These are phyloP conservation scores for Sclerotiophoma versabilis DNA, from an alignment of 2,329 filamentous ascomycete species.

Conservation along the genomic window DNA sequence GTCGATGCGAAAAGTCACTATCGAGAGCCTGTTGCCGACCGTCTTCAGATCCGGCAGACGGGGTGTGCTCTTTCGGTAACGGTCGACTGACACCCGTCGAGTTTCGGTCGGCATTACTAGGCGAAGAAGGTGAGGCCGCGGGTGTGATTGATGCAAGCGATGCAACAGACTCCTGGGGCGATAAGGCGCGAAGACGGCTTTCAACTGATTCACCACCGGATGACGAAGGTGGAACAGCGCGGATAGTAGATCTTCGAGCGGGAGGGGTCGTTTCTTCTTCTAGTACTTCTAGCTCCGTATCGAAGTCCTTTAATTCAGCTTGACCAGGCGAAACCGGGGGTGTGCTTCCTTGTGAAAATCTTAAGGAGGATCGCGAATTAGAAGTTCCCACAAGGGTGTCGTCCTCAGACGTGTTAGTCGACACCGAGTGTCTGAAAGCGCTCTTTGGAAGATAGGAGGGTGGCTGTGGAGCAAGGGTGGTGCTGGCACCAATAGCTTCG, in stretches of 20 bases:
- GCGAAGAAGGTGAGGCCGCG: slow-evolving; percentile 30
- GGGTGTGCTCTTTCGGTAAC: slow-evolving; percentile 33
- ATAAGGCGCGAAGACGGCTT: slow-evolving; percentile 45
- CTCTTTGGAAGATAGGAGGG: slow-evolving; percentile 43
- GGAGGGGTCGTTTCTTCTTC: slow-evolving; percentile 40
- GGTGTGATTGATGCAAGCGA: slow-evolving; percentile 44
- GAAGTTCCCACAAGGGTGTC: slow-evolving; percentile 48
- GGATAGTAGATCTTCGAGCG: slow-evolving; percentile 42
- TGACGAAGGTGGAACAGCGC: slow-evolving; percentile 49
- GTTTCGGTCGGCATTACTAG: slow-evolving; percentile 36
- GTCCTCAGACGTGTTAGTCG: slow-evolving; percentile 49
- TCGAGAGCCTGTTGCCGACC: slow-evolving; percentile 43
- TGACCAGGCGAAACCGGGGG: slow-evolving; percentile 46
- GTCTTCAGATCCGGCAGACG: slow-evolving; percentile 37
- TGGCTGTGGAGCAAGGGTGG: slow-evolving; percentile 42
- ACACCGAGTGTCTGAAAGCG: slow-evolving; percentile 46
- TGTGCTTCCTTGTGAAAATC: slow-evolving; percentile 50
- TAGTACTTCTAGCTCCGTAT: slow-evolving; percentile 44
- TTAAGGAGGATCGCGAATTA: slow-evolving; percentile 46
- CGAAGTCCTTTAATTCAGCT: slow-evolving; percentile 37
- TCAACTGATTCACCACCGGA: slow-evolving; percentile 40
- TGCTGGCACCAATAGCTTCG: slow-evolving; percentile 36
- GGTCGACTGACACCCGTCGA: slow-evolving; percentile 36
- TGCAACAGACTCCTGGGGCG: slow-evolving; percentile 45
- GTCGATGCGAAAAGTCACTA: slow-evolving; percentile 39